Base-by-base conservation (phyloP, 331 rosid species). In the Spiraea crenata region DNA sequence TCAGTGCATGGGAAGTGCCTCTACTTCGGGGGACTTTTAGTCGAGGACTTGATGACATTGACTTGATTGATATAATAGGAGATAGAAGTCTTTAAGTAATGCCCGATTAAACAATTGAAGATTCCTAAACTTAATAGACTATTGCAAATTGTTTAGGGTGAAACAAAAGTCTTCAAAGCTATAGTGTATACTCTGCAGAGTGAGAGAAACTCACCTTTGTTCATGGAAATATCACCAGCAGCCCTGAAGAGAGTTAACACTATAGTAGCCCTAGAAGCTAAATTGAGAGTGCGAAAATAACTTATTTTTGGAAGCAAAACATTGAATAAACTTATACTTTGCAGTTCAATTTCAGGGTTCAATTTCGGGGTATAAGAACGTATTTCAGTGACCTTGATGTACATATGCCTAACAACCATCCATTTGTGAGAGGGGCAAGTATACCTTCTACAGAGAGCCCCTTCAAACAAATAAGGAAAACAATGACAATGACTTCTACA, bases 371-470 rank as follows among this genome's bases (percentile, higher is more conserved):
- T 71, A 60, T 74, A 57, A 51, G 76, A 60, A 41, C 59, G 31
- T 42, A 62, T 63, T 55, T 70, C 73, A 56, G 55, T 58, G 76
- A 73, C 59, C 14, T 69, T 44, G 55, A 42, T 68, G 55, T 66
- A 39, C 3, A 39, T 37, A 64, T 9, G n/a, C 75, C 73, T 70
- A 65, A 65, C 51, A 72, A 75, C 37, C 63, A 77, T 46, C 54
- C 42, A 79, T 67, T 71, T 76, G 82, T 42, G 69, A 69, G 41
- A 71, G 81, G 83, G 84, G 76, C 57, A 47, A 69, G 16, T 77
- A 60, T 50, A 69, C 56, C 62, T 84, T 76, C 40, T 75, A 81
- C 77, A 79, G 72, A 73, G 76, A 72, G 71, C 78, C 80, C 78
- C 83, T 79, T 61, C 80, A 65, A 74, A 63, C 47, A 35, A 45